phyloP scores from a whole-genome alignment of 768 basidiomycete species.

The Podaxis carcinomalis region DNA sequence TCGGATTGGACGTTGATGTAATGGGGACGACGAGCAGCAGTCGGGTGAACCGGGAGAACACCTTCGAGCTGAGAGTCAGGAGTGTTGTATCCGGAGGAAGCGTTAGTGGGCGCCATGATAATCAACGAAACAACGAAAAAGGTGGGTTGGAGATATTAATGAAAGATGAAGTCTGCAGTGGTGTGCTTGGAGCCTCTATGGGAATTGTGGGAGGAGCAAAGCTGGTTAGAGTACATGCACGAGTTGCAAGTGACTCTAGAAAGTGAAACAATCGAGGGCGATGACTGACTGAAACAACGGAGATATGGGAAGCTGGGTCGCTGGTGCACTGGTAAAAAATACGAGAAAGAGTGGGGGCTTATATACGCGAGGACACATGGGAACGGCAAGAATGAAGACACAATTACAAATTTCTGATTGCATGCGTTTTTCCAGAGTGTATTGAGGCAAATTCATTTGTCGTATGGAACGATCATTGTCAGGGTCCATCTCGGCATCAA shows the following conservation, averaged over 20 bases:
- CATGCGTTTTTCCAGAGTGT: not conserved
- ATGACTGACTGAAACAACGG: conserved; percentile 11
- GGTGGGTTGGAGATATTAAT: conserved; percentile 23
- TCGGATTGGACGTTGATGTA: conserved; percentile 79
- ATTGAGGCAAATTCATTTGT: not conserved
- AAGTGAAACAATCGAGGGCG: conserved; percentile 13
- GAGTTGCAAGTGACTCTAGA: conserved; percentile 34
- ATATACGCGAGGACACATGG: conserved; percentile 10
- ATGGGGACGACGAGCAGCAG: conserved; percentile 73
- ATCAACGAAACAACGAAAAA: conserved; percentile 20
- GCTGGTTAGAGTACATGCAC: conserved; percentile 97
- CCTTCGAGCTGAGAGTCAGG: conserved; percentile 72
- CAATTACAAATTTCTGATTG: not conserved
- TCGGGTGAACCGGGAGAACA: conserved; percentile 74
- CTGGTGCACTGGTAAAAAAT: not conserved
- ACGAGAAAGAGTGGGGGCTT: conserved; percentile 11
- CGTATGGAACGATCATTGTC: conserved; percentile 1
- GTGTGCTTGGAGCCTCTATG: conserved; percentile 87
- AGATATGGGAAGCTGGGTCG: conserved; percentile 1
- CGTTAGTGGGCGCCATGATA: conserved; percentile 48
- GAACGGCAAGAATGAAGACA: conserved; percentile 7
- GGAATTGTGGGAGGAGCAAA: conserved; percentile 84
- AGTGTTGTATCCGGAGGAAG: conserved; percentile 67
- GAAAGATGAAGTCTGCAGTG: conserved; percentile 59
- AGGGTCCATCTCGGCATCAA: conserved; percentile 9